Base-by-base conservation (phyloP, 2,329 filamentous ascomycete species). In the Sporothrix phasma region DNA sequence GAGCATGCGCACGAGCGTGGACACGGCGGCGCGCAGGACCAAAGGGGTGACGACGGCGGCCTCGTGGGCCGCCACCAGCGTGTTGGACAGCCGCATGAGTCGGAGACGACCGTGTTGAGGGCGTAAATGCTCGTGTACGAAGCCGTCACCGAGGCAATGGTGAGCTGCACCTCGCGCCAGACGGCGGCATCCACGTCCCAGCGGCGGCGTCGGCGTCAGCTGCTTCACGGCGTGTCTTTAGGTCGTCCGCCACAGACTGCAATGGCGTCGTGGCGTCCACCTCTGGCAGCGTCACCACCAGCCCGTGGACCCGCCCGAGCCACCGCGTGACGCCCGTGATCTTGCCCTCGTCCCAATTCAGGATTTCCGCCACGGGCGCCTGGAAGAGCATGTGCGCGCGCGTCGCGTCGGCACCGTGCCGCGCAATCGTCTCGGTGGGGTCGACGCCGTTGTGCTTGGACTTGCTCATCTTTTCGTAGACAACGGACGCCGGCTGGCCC, bases 401-500 rank as follows among this genome's bases (percentile, higher is more conserved):
- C 2, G 89, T 92, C 5, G 89, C 87, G 73, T 96, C 92, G 1
- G 91, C 89, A 24, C 92, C 92, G 69, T 94, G 88, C 68, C 84
- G 85, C 7, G 80, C 76, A 64, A 94, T 90, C 67, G 88, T 89
- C 0, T 78, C 79, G 0, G 84, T 85, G 0, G 92, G 92, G 71
- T 96, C 90, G 6, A 96, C 90, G 29, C 92, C 92, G 71, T 96
- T 96, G 76, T 94, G 81, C 74, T 96, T 96, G 70, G 90, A 95
- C 76, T 96, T 96, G 45, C 89, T 94, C 92, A 96, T 96, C 73
- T 96, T 96, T 73, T 96, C 91, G 69, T 83, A 96, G 1, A 84
- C 86, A 19, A 91, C 75, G 31, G 78, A 82, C 1, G 88, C 84
- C 0, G 72, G 70, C 56, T 81, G 75, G 3, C 85, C 84, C 0